A percentile compares a stretch with the other conserved stretches of the same genome.
Evolutionary conservation across 768 basidiomycete species (phyloP).

Genomic region (Lentinula detonsa): DNA sequence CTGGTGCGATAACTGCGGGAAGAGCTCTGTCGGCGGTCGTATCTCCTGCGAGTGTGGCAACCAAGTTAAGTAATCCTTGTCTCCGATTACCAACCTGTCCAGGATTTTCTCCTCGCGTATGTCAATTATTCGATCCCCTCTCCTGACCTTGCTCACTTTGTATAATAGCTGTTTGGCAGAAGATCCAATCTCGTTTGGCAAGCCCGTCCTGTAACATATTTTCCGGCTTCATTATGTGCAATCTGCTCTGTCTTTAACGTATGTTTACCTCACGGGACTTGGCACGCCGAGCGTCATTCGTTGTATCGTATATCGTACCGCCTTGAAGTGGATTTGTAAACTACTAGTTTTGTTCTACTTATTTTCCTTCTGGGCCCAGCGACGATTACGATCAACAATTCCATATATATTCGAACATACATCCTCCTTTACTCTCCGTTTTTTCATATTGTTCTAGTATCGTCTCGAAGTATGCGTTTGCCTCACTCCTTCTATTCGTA

Average conservation of each 20-base stretch:
- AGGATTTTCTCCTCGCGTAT: slow-evolving; percentile 12
- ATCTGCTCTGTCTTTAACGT: slow-evolving; percentile 12
- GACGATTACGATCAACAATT: slow-evolving; percentile 56
- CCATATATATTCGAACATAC: slow-evolving; percentile 12
- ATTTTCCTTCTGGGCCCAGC: slow-evolving; percentile 40
- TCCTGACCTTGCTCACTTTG: neutral
- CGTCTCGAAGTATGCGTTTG: no score
- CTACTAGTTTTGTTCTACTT: neutral
- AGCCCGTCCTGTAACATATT: slow-evolving; percentile 14
- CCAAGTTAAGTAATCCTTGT: slow-evolving; percentile 42
- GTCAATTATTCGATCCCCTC: slow-evolving; percentile 5
- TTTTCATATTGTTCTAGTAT: neutral
- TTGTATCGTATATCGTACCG: slow-evolving; percentile 65
- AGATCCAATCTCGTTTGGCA: neutral
- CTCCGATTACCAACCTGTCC: slow-evolving; percentile 2
- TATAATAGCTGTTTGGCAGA: neutral
- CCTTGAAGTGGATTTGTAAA: slow-evolving; percentile 27
- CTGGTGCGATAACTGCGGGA: slow-evolving; percentile 76
- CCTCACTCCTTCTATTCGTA: neutral
- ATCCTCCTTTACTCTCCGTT: slow-evolving; percentile 4
- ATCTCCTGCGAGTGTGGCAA: slow-evolving; percentile 57
- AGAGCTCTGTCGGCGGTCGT: slow-evolving; percentile 52
- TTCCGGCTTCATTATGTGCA: slow-evolving; percentile 24
- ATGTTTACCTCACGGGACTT: slow-evolving; percentile 14
- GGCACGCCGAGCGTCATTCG: slow-evolving; percentile 46